Base-by-base conservation (phyloP, 345 rosid genomes). In the Corymbia maculata region DNA sequence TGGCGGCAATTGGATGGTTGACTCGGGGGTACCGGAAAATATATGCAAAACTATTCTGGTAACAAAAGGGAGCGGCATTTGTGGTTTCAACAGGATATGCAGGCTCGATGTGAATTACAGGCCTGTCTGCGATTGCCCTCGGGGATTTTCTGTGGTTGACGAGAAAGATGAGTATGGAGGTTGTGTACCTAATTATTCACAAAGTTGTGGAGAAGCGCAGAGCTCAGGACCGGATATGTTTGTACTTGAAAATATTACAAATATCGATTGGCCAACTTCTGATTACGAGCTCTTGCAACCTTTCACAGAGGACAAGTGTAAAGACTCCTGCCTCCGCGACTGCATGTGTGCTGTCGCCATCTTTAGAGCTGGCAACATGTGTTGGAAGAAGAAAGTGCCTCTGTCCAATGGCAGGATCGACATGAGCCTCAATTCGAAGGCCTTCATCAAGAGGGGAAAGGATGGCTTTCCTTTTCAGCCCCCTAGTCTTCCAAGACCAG, bases 371-470 rank as follows among this genome's bases (percentile, higher is more conserved):
- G 87, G 79, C 13, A 49, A 64, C 22, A 21, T 14, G 49, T 92
- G 94, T 85, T 90, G 91, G 91, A 91, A 92, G 93, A 92, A 92
- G 92, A 91, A 89, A 86, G 52, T 90, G 22, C 93, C 93, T 11
- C 91, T 92, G 13, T 89, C 91, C n/a, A 91, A 92, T 44, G 93
- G 93, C 16, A 86, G 87, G 79, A 42, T 57, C 11, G 86, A 90
- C 52, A 19, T 2, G 8, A 55, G 14, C 21, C 57, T 68, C 80
- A 79, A 32, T 13, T 66, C 80, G 5, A 91, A 86, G 85, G 89
- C 91, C 84, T 85, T 91, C 59, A 88, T 92, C 88, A 92, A 92
- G 86, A 36, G 87, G 26, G 85, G 89, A 59, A 89, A 87, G 90
- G 89, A 84, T 30, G 52, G 70, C 26, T 4, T 32, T 42, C 85